These are phyloP conservation scores for Tagetes patula DNA, from an alignment of 129 eudicot species.

Conservation along the genomic window DNA sequence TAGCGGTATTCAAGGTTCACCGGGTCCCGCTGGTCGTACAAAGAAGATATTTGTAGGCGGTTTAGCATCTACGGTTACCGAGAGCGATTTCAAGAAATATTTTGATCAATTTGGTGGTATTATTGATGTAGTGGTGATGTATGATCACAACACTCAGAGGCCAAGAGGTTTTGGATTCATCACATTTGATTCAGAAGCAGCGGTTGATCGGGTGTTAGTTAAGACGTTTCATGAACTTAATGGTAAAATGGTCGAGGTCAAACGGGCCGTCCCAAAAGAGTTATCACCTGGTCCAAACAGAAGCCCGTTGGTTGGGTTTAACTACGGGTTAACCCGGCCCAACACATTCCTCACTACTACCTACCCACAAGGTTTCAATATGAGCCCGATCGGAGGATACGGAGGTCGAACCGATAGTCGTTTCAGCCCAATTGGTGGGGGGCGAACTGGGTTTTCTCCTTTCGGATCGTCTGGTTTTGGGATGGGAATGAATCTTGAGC, in stretches of 20 bases:
- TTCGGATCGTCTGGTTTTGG: constrained; percentile 72
- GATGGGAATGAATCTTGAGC: constrained; percentile 63
- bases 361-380: constrained; percentile 67
- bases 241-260: constrained; percentile 93
- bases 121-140: constrained; percentile 86
- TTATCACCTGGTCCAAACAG: constrained; percentile 63
- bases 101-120: constrained; percentile 82
- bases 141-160: constrained; percentile 91
- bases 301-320: constrained; percentile 68
- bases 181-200: constrained; percentile 77
- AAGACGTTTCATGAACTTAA: constrained; percentile 82
- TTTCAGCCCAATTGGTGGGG: constrained; percentile 50
- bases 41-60: constrained; percentile 97
- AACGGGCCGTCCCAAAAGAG: constrained; percentile 92
- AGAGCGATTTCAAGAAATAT: constrained; percentile 75
- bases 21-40: constrained; percentile 68
- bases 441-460: constrained; percentile 58
- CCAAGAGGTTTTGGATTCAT: constrained; percentile 94
- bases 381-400: constrained; percentile 56
- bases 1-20: constrained; percentile 70
- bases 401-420: constrained; percentile 61
- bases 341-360: constrained; percentile 47
- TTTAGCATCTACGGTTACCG: constrained; percentile 86
- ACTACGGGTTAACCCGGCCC: constrained; percentile 57
- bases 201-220: constrained; percentile 67